Evolutionary conservation across 2,329 filamentous ascomycete species (phyloP), one percentile per base, ranked within the genome.

Genomic region (Aureobasidium subglaciale): DNA sequence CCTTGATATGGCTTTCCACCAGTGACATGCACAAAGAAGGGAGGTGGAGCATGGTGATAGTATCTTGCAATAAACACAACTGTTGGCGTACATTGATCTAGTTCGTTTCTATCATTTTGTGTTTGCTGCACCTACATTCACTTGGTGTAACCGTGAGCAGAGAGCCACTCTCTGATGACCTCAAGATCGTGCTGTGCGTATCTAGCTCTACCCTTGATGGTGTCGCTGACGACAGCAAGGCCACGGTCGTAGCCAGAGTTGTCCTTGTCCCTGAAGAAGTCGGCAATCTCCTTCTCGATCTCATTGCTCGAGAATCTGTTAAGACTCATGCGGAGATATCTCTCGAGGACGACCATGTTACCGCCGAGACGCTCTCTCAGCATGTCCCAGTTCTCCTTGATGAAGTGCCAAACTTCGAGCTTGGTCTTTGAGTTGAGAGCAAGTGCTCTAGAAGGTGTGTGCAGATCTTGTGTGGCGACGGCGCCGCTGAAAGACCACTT

Each of bases 281-380:
- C 70, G 48, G 85, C 78, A 64, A 99, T 93, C 54, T 96, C 90
- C 61, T 83, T 78, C 59, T 89, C 80, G 15, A 83, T 78, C 60
- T 80, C 79, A 13, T 77, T 73, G 63, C 90, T 85, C 3, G 88
- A 82, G 68, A 95, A 97, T 67, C 88, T 87, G 65, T 82, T 83
- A 62, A 99, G 75, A 41, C 84, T 84, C 62, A 87, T 77, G 63
- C 88, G 85, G 63, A 99, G 75, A 73, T 95, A 96, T 45, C 92
- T 85, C 73, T 99, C 92, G 15, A 96, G 77, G 3, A 96, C 83
- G 27, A 96, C 86, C 60, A 90, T 87, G 73, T 96, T 96, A 38
- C 78, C 78, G 68, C 81, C 84, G 55, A 97, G 78, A 70, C 86
- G 87, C 58, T 82, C 74, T 52, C 85, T 79, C 41, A 95, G 80